Percentiles rank a stretch among this genome's conserved stretches.
Conservation (phyloP, 805 yeast genomes). For the Tetrapisispora phaffii region DNA sequence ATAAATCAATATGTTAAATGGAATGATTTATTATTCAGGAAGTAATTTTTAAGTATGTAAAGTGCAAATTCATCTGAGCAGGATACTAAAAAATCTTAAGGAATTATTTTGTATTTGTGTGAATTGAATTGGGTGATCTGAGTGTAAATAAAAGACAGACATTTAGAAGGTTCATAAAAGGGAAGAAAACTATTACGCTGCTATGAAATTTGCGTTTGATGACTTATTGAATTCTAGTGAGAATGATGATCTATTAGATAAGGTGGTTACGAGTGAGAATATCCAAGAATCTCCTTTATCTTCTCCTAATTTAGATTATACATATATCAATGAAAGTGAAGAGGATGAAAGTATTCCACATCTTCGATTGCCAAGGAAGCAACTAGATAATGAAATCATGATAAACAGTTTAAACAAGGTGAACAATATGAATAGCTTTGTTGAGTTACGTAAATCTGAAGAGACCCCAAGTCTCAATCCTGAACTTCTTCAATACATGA, state of each 20-base stretch:
- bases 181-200: neutral
- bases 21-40: too few relatives aligned
- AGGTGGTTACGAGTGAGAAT: neutral
- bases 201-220: constrained; percentile 5
- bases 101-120: too few relatives aligned
- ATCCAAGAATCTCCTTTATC: neutral
- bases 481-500: neutral
- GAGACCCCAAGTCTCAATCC: neutral
- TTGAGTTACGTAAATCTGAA: neutral
- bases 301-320: neutral
- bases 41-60: too few relatives aligned
- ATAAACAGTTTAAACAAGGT: too few relatives aligned
- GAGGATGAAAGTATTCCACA: constrained; percentile 4
- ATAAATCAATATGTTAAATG: too few relatives aligned
- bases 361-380: constrained; percentile 1
- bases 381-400: neutral
- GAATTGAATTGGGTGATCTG: neutral
- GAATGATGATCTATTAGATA: neutral
- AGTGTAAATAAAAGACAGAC: neutral
- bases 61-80: too few relatives aligned
- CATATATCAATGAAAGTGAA: constrained; percentile 5
- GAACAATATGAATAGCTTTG: neutral
- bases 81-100: too few relatives aligned
- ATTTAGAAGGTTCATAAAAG: neutral
- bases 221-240: constrained; percentile 1